A percentile compares a stretch with the other conserved stretches of the same genome.
Evolutionary conservation across 1,284 basidiomycete species (phyloP).

Genomic region (Papiliotrema laurentii): DNA sequence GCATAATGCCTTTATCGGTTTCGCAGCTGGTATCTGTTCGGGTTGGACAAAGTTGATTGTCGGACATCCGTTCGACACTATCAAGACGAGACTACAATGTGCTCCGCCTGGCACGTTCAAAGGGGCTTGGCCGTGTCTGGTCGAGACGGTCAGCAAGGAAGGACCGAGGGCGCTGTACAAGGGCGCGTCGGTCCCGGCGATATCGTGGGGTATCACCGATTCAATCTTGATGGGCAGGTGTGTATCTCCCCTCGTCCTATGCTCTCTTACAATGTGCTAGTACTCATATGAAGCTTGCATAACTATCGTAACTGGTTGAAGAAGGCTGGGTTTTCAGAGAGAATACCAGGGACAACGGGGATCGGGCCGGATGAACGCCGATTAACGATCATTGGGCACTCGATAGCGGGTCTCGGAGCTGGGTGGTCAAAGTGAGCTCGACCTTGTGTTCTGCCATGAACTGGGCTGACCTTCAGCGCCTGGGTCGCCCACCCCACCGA

Average conservation of each 20-base stretch:
- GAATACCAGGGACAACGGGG: constrained; percentile 13
- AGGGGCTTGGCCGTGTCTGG: constrained; percentile 44
- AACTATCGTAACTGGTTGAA: constrained; percentile 44
- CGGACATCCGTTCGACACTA: constrained; percentile 47
- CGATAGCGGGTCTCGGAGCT: constrained; percentile 42
- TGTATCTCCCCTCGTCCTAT: background rate
- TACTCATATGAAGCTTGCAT: constrained; percentile 32
- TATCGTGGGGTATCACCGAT: constrained; percentile 48
- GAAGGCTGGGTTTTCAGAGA: constrained; percentile 38
- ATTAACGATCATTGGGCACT: constrained; percentile 41
- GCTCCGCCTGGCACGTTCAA: constrained; percentile 40
- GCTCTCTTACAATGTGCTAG: background rate
- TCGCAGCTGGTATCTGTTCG: constrained; percentile 44
- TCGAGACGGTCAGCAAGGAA: constrained; percentile 33
- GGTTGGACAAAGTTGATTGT: constrained; percentile 33
- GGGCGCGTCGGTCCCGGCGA: constrained; percentile 46
- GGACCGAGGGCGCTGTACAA: constrained; percentile 46
- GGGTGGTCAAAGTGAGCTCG: constrained; percentile 47
- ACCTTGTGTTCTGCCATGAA: background rate
- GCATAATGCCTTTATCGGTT: constrained; percentile 41
- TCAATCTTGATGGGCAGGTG: constrained; percentile 48
- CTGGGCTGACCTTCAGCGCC: constrained; percentile 26
- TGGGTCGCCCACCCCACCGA: constrained; percentile 48
- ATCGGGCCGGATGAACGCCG: constrained; percentile 16
- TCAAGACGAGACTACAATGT: constrained; percentile 44